These are phyloP conservation scores for Fusarium coffeatum DNA, from an alignment of 2,329 filamentous ascomycete genomes.

Conservation along the genomic window DNA sequence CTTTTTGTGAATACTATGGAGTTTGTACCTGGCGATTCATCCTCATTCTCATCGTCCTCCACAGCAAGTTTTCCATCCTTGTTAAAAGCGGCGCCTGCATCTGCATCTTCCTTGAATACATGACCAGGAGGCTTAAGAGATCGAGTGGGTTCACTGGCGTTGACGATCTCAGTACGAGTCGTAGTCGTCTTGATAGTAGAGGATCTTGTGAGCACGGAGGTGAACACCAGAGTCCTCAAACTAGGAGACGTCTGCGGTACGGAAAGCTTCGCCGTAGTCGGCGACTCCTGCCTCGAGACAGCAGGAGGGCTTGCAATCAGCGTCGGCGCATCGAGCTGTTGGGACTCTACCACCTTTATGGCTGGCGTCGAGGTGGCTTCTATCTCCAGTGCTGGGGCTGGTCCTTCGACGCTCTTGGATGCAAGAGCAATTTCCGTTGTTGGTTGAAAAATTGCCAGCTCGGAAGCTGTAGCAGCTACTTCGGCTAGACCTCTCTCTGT, in stretches of 20 bases:
- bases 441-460: background rate
- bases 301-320: background rate
- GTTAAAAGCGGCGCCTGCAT: conserved; percentile 3
- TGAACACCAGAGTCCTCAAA: conserved; percentile 35
- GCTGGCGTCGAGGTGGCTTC: conserved; percentile 1
- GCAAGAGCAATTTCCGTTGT: background rate
- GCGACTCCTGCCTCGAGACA: background rate
- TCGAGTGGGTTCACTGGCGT: conserved; percentile 12
- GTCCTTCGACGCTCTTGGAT: background rate
- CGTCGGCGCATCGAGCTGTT: conserved; percentile 2
- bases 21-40: background rate
- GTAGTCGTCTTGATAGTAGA: conserved; percentile 30
- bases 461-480: background rate
- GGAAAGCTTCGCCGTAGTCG: background rate
- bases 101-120: conserved; percentile 30
- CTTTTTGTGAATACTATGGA: background rate
- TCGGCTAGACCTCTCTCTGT: background rate
- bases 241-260: background rate
- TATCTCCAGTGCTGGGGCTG: conserved; percentile 2
- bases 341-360: background rate
- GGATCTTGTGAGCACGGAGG: conserved; percentile 40
- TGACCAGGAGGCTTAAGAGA: conserved; percentile 15
- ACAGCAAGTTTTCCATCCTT: conserved; percentile 13
- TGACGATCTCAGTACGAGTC: conserved; percentile 31
- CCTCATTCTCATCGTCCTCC: background rate